phyloP scores from a whole-genome alignment of 2,329 filamentous ascomycete genomes.

The Colletotrichum sp. region DNA sequence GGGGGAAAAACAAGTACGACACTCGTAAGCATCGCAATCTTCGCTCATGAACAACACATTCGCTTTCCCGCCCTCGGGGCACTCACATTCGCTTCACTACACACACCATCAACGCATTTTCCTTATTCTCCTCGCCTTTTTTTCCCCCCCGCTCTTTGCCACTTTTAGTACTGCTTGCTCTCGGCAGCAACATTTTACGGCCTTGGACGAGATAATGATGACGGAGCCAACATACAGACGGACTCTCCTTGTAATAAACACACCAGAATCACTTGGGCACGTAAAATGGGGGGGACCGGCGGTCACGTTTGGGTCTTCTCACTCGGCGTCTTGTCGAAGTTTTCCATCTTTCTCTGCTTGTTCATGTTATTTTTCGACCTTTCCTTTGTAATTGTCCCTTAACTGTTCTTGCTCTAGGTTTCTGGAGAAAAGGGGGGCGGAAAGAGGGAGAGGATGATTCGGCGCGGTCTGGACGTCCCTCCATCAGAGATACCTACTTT shows the following conservation, averaged over 20 bases:
- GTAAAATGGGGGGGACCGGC: neutral
- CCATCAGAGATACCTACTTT: constrained; percentile 1
- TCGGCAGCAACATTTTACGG: neutral
- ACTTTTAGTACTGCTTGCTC: neutral
- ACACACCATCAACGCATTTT: neutral
- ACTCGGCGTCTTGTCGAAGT: neutral
- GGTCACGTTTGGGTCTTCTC: neutral
- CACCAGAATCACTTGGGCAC: neutral
- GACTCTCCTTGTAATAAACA: constrained; percentile 1
- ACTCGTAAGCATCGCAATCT: neutral
- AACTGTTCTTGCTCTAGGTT: neutral
- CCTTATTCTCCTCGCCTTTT: neutral
- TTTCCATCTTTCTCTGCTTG: neutral
- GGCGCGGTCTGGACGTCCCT: neutral
- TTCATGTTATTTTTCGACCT: neutral
- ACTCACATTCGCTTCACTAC: constrained; percentile 2
- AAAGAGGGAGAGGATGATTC: neutral
- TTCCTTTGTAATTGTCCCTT: neutral
- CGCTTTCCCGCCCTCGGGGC: neutral
- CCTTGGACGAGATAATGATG: constrained; percentile 16
- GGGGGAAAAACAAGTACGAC: neutral
- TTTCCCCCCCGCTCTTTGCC: neutral
- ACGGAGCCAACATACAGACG: constrained; percentile 6
- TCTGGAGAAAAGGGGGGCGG: neutral
- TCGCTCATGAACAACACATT: neutral